These are phyloP conservation scores for Dioscorea zingiberensis DNA, from an alignment of 106 monocot species.

Conservation along the genomic window DNA sequence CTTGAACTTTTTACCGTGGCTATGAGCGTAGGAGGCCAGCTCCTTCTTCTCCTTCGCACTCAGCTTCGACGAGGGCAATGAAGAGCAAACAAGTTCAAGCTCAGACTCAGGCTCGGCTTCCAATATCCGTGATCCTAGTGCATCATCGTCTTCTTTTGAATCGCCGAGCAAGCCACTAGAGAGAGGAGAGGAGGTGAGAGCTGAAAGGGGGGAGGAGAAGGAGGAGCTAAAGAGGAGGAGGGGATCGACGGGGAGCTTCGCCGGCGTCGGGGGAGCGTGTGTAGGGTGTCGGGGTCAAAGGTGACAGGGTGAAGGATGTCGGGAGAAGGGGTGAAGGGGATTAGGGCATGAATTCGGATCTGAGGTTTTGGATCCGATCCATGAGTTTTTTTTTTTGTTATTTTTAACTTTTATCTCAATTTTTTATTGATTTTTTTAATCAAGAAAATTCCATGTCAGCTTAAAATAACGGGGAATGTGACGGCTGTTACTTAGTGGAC, in stretches of 20 bases:
- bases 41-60: slow-evolving; percentile 94
- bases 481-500: too few species aligned
- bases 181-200: background rate
- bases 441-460: too few species aligned
- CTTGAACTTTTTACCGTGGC: slow-evolving; percentile 90
- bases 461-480: too few species aligned
- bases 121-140: background rate
- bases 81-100: slow-evolving; percentile 6
- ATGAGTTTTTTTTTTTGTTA: too few species aligned
- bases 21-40: slow-evolving; percentile 84
- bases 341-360: too few species aligned
- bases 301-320: too few species aligned
- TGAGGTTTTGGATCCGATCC: too few species aligned
- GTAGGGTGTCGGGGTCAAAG: too few species aligned
- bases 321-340: too few species aligned
- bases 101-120: background rate
- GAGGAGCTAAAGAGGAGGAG: background rate
- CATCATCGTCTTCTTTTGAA: slow-evolving; percentile 9
- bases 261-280: too few species aligned
- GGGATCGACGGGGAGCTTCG: slow-evolving; percentile 8
- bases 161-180: background rate
- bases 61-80: slow-evolving; percentile 37
- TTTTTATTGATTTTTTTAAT: too few species aligned
- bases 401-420: too few species aligned
- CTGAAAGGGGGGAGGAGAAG: background rate